Percentiles rank a stretch among this genome's conserved stretches.
Evolutionary conservation across 306 rosid species (phyloP).

Genomic region (Benincasa hispida): DNA sequence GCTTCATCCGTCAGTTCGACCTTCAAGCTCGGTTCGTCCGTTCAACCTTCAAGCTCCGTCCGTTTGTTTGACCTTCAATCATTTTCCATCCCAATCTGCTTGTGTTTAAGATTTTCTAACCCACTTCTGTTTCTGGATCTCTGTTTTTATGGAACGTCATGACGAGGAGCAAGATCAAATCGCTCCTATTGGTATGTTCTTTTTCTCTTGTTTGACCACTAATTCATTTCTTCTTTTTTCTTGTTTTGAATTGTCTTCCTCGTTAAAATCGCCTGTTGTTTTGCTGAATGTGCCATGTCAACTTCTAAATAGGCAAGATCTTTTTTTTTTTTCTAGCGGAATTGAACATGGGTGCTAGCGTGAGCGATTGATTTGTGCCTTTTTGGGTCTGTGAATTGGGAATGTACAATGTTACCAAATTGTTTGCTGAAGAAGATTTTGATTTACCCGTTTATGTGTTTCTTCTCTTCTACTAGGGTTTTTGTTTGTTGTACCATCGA

Average conservation of each 20-base stretch:
- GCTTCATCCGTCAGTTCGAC: too few species aligned
- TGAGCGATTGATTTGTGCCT: background rate
- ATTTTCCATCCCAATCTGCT: background rate
- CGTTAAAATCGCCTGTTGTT: background rate
- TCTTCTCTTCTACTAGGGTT: background rate
- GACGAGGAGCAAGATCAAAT: conserved; percentile 32
- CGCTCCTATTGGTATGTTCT: conserved; percentile 24
- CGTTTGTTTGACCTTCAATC: too few species aligned
- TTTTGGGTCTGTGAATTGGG: background rate
- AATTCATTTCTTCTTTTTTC: background rate
- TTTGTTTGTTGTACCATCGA: background rate
- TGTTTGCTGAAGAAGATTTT: background rate
- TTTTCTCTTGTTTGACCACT: background rate
- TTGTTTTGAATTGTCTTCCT: background rate
- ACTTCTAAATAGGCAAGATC: background rate
- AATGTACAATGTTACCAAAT: background rate
- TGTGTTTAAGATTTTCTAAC: background rate
- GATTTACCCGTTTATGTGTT: background rate
- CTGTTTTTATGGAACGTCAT: conserved; percentile 22
- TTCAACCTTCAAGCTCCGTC: too few species aligned
- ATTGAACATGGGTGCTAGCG: too few species aligned
- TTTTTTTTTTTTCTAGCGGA: background rate
- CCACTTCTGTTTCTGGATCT: conserved; percentile 20
- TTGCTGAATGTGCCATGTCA: background rate
- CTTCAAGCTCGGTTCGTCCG: too few species aligned